phyloP scores from a whole-genome alignment of 768 basidiomycete genomes.

The Boletus pseudopeckii region DNA sequence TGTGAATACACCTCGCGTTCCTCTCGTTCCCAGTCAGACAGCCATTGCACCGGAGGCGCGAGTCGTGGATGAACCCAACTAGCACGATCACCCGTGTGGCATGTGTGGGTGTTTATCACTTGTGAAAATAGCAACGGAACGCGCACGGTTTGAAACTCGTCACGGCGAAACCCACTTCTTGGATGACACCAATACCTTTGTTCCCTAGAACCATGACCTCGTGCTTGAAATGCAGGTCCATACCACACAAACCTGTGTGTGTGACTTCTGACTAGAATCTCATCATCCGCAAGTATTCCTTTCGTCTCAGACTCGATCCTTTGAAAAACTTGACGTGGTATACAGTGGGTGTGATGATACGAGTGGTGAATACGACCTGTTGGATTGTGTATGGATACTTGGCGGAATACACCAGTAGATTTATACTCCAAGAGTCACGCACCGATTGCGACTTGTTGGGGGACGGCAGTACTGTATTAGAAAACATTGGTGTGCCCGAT shows the following conservation, averaged over 20 bases:
- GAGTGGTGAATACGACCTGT: neutral
- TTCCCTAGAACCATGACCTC: neutral
- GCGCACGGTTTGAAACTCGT: neutral
- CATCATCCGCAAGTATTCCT: neutral
- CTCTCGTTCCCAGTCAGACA: slow-evolving; percentile 23
- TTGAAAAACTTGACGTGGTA: slow-evolving; percentile 12
- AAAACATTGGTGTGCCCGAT: neutral
- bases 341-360: neutral
- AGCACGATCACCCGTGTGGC: neutral
- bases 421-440: neutral
- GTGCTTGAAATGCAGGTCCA: slow-evolving; percentile 28
- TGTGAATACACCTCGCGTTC: slow-evolving; percentile 7
- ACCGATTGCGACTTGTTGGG: neutral
- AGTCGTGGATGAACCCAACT: neutral
- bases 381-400: neutral
- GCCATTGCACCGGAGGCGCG: slow-evolving; percentile 1
- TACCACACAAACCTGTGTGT: slow-evolving; percentile 31
- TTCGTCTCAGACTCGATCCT: slow-evolving; percentile 9
- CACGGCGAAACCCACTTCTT: neutral
- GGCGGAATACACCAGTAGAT: neutral
- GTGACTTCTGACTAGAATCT: slow-evolving; percentile 21
- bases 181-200: neutral
- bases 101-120: neutral
- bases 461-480: neutral
- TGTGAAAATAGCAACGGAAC: neutral